Base-by-base conservation (phyloP, 2,329 filamentous ascomycete species). In the Xylariaceae sp. region DNA sequence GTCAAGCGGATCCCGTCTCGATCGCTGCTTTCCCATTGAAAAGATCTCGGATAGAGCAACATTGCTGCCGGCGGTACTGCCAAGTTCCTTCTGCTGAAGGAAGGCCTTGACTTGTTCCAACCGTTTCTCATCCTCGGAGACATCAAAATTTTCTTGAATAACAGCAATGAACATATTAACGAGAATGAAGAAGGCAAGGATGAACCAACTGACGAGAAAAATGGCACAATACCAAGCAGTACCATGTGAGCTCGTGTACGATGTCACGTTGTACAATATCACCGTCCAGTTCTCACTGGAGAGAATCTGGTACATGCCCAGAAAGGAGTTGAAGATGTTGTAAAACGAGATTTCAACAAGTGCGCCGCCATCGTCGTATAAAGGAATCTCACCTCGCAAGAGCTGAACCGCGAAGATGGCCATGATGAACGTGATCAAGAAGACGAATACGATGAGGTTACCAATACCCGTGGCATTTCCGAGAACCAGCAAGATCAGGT, bases 161-260 rank as follows among this genome's bases (percentile, higher is more conserved):
- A 99, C 94, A 80, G 94, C 94, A 89, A 99, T 97, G 80, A 99
- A 99, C 94, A 99, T 99, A 72, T 97, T 99, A 77, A 99, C 78
- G 62, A 97, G 84, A 76, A 99, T 96, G 72, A 97, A 93, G 73
- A 95, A 97, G 4, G 92, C 83, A 49, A 99, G 82, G 59, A 96
- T 94, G 74, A 96, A 97, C 94, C 94, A 99, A 66, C 92, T 82
- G 64, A 97, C 90, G 66, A 96, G 82, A 68, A 99, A 97, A 1
- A 90, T 81, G 7, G 93, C 92, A 8, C 90, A 92, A 58, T 97
- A 92, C 93, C 94, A 97, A 7, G 89, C 84, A n/a, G 90, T 95
- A 45, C 86, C 80, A 65, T 80, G 84, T 4, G 71, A 68, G 8
- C 80, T 81, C 8, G 89, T 87, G 67, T 85, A 88, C 4, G 82